Conservation (phyloP, 768 basidiomycete species). For the Agaricus subrufescens region DNA sequence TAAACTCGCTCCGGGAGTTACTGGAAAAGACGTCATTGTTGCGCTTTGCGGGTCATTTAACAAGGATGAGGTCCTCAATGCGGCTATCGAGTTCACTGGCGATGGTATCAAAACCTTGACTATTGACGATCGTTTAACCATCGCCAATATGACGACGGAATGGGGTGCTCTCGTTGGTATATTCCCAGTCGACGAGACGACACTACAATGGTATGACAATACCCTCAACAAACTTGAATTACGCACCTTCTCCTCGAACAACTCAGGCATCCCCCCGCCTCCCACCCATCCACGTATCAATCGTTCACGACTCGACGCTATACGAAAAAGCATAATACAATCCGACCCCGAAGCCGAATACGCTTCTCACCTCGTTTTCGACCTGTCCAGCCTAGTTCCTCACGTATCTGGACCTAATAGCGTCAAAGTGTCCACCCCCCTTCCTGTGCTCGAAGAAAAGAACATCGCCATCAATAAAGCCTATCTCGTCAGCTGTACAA, state of each 20-base stretch:
- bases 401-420: constrained; percentile 97
- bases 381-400: constrained; percentile 90
- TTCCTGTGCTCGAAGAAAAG: constrained; percentile 72
- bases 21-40: constrained; percentile 97
- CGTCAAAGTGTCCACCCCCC: constrained; percentile 93
- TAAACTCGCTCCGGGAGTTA: constrained; percentile 79
- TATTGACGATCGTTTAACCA: constrained; percentile 92
- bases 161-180: constrained; percentile 97
- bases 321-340: constrained; percentile 46
- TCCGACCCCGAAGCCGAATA: constrained; percentile 83
- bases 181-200: constrained; percentile 85
- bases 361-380: constrained; percentile 82
- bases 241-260: constrained; percentile 61
- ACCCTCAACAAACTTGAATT: constrained; percentile 69
- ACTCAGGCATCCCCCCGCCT: constrained; percentile 56
- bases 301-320: constrained; percentile 57
- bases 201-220: constrained; percentile 83
- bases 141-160: constrained; percentile 99
- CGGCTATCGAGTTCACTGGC: constrained; percentile 94
- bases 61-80: constrained; percentile 93
- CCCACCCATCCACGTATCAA: constrained; percentile 88
- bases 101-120: constrained; percentile 74
- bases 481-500: constrained; percentile 97
- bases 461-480: constrained; percentile 91
- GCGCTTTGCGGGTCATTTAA: constrained; percentile 96